Evolutionary conservation across 345 rosid species (phyloP).

Genomic region (Syzygium jambos): DNA sequence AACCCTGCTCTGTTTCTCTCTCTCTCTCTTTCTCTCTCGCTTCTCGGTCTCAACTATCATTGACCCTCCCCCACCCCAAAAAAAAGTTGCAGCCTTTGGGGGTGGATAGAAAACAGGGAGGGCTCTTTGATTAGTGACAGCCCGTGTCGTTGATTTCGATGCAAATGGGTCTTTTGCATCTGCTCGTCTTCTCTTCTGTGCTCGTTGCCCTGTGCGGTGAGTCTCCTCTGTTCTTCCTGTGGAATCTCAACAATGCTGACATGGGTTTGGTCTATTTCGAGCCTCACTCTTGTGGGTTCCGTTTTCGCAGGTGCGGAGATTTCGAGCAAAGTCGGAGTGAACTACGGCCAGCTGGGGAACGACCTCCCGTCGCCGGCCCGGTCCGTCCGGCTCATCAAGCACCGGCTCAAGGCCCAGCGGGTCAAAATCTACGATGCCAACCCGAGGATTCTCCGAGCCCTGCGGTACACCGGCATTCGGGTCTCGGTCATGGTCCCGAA

Average conservation of each 20-base stretch:
- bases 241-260: background rate
- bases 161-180: background rate
- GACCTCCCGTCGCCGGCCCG: conserved; percentile 6
- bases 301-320: conserved; percentile 6
- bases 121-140: background rate
- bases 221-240: background rate
- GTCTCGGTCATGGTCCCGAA: conserved; percentile 81
- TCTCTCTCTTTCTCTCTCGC: background rate
- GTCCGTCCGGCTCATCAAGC: conserved; percentile 8
- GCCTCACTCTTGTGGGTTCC: background rate
- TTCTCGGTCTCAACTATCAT: background rate
- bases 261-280: background rate
- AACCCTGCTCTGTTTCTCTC: background rate
- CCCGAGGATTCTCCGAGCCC: conserved; percentile 51
- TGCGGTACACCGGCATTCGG: conserved; percentile 40
- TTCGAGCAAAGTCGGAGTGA: conserved; percentile 7
- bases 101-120: background rate
- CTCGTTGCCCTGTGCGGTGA: background rate
- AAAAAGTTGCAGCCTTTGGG: background rate
- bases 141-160: background rate
- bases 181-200: background rate
- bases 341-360: conserved; percentile 13
- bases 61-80: background rate
- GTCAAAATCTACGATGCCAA: conserved; percentile 81
- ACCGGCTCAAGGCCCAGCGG: conserved; percentile 10